Percentiles rank a stretch among this genome's conserved stretches.
Evolutionary conservation across 768 basidiomycete species (phyloP).

Genomic region (Rhodosporidiobolus sp.): DNA sequence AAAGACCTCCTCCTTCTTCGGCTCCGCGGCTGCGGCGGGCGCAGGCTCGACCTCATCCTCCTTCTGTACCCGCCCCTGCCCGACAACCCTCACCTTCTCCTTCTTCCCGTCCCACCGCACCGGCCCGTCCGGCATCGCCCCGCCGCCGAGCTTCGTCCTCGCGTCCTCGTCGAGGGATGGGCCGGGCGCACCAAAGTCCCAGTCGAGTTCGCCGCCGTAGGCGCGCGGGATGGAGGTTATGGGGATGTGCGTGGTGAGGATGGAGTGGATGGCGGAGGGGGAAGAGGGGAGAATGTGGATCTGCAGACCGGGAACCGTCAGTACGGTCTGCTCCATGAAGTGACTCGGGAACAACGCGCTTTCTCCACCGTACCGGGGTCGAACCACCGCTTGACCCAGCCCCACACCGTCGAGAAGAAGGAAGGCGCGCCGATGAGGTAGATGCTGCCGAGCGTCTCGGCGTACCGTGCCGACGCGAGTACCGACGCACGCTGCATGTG

Average conservation of each 20-base stretch:
- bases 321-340: background rate
- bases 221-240: constrained; percentile 59
- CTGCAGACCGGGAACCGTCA: constrained; percentile 45
- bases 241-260: constrained; percentile 58
- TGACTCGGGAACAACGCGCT: constrained; percentile 59
- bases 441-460: constrained; percentile 66
- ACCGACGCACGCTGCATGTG: constrained; percentile 72
- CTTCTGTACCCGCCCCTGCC: too few species aligned
- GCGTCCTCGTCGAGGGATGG: constrained; percentile 61
- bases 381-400: constrained; percentile 64
- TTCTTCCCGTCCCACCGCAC: constrained; percentile 7
- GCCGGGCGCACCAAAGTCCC: constrained; percentile 63
- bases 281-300: constrained; percentile 60
- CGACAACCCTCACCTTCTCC: too few species aligned
- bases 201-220: constrained; percentile 74
- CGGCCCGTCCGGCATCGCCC: constrained; percentile 17
- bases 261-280: constrained; percentile 23
- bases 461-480: constrained; percentile 75
- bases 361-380: constrained; percentile 52
- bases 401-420: constrained; percentile 80
- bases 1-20: too few species aligned
- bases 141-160: constrained; percentile 12
- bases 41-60: too few species aligned
- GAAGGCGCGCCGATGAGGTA: constrained; percentile 70
- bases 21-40: too few species aligned